Evolutionary conservation across 495 filamentous ascomycete species (phyloP).

Genomic region (Annulohypoxylon stygium): DNA sequence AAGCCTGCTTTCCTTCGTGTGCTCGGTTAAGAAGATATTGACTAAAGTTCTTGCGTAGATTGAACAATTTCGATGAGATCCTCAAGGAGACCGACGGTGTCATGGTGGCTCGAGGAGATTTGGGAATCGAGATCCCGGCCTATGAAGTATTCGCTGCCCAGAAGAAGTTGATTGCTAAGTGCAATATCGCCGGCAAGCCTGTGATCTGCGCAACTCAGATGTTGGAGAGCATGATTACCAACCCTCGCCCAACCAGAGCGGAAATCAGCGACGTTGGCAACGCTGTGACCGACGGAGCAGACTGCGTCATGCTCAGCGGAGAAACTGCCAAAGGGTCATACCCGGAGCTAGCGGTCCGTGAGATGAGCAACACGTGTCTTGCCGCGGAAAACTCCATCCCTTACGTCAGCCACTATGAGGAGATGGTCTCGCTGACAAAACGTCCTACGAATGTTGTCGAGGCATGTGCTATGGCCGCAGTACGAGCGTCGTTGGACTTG

Average conservation of each 20-base stretch:
- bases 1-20: neutral
- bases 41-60: slow-evolving; percentile 27
- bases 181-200: slow-evolving; percentile 98
- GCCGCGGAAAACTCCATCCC: slow-evolving; percentile 96
- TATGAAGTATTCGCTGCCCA: slow-evolving; percentile 98
- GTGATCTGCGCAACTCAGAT: slow-evolving; percentile 85
- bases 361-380: slow-evolving; percentile 98
- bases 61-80: slow-evolving; percentile 99
- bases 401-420: slow-evolving; percentile 96
- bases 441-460: slow-evolving; percentile 88
- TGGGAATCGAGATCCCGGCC: slow-evolving; percentile 98
- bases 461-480: slow-evolving; percentile 95
- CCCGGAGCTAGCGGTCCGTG: slow-evolving; percentile 88
- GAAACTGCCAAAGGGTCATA: slow-evolving; percentile 99
- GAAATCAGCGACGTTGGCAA: slow-evolving; percentile 99
- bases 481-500: slow-evolving; percentile 92
- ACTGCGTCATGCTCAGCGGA: slow-evolving; percentile 99
- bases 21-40: slow-evolving; percentile 10
- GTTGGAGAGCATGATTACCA: slow-evolving; percentile 99
- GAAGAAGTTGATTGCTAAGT: slow-evolving; percentile 99
- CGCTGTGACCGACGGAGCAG: slow-evolving; percentile 95
- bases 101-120: slow-evolving; percentile 98
- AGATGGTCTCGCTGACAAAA: slow-evolving; percentile 83
- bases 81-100: slow-evolving; percentile 96
- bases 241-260: slow-evolving; percentile 95